Evolutionary conservation across 805 yeast species (phyloP), one percentile per base, ranked within the genome.

Genomic region (Cyberlindnera lachancei): DNA sequence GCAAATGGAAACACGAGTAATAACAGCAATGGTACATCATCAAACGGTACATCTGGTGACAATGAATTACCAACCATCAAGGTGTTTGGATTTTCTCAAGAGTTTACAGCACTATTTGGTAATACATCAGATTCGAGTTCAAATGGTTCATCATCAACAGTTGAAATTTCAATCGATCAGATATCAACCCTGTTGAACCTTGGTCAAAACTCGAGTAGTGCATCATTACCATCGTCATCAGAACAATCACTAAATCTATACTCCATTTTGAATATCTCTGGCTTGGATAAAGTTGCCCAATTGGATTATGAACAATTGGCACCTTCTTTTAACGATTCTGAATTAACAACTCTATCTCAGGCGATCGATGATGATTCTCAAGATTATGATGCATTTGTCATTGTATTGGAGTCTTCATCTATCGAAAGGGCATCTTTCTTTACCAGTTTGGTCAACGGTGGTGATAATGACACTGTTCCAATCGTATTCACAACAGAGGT

Each of bases 391-490:
- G 75, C 73, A 8, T 55, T 67, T 10, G 71, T 70, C 23, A 64
- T 70, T 12, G 60, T 73, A 2, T 70, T 68, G 43, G 73, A 72
- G 6, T 61, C 73, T 5, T 69, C 67, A 36, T 60, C 71, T 2
- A 53, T 68, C 50, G 75, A 69, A 38, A 70, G 66, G 38, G 65
- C 75, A 7, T 66, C 72, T 1, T 70, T 70, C 45, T 70, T 70
- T 42, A n/a, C n/a, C n/a, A n/a, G n/a, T n/a, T n/a, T n/a, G n/a
- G 46, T 69, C 23, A 69, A 68, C 36, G 27, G 26, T 17, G 65
- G 70, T 12, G 38, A 65, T 4, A 49, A 54, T 5, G 17, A 34
- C 12, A 27, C 35, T 11, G 22, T 63, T 33, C 76, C 78, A 5
- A 61, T 70, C 31, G 73, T 70, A 6, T 47, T 71, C 51, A 67